Conservation (phyloP, 176 grass and related monocot species). For the Zoysia japonica region DNA sequence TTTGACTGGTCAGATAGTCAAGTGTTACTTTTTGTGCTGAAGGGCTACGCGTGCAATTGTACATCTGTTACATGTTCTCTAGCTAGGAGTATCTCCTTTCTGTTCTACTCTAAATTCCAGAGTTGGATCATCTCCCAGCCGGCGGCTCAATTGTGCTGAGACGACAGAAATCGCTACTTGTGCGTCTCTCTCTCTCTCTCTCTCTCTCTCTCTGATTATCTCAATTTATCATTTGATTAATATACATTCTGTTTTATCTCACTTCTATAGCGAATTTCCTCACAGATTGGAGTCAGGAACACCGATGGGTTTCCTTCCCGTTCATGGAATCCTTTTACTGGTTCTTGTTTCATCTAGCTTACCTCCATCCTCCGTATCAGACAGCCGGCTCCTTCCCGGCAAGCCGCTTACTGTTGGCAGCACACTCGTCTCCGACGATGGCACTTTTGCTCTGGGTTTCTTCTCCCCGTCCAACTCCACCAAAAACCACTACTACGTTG, state of each 20-base stretch:
- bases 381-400: conserved; percentile 23
- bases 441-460: conserved; percentile 53
- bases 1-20: too few species aligned
- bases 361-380: conserved; percentile 10
- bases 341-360: not conserved
- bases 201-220: too few species aligned
- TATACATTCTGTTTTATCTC: not conserved
- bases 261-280: not conserved
- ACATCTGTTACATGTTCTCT: too few species aligned
- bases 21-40: too few species aligned
- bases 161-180: too few species aligned
- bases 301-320: not conserved
- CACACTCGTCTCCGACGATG: conserved; percentile 47
- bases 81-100: too few species aligned
- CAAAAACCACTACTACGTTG: conserved; percentile 40
- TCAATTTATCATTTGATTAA: too few species aligned
- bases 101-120: too few species aligned
- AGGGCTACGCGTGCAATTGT: too few species aligned
- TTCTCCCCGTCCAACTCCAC: conserved; percentile 47
- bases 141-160: too few species aligned
- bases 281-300: not conserved
- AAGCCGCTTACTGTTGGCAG: conserved; percentile 20
- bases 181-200: too few species aligned
- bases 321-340: not conserved
- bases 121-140: too few species aligned